Conservation (phyloP, 345 rosid species). For the Salix viminalis region DNA sequence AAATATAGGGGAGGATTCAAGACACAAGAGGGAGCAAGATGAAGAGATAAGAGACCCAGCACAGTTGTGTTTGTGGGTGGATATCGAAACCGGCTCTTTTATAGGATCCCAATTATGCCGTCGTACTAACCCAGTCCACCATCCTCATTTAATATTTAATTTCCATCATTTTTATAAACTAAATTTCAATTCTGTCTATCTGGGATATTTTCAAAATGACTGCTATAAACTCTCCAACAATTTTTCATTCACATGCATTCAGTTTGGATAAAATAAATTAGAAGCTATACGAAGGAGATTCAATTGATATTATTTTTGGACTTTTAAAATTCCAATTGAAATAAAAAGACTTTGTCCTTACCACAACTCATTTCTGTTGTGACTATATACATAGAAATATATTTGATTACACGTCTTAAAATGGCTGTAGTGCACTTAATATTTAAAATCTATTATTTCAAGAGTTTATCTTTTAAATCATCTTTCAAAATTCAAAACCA, state of each 20-base stretch:
- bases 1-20: neutral
- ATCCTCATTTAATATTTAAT: neutral
- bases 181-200: neutral
- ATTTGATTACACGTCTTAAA: neutral
- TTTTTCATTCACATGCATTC: neutral
- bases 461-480: neutral
- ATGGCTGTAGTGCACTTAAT: neutral
- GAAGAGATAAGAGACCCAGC: conserved; percentile 2
- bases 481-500: neutral
- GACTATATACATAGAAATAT: neutral
- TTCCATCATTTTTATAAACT: too few relatives aligned
- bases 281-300: neutral
- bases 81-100: conserved; percentile 25
- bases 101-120: conserved; percentile 38
- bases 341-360: neutral
- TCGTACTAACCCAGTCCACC: conserved; percentile 11
- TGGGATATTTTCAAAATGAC: neutral
- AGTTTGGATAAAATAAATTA: neutral
- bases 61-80: neutral
- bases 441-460: neutral
- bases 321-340: neutral
- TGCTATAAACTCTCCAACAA: neutral
- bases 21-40: neutral
- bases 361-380: neutral
- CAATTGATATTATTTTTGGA: neutral